Evolutionary conservation across 345 rosid genomes (phyloP), one percentile per base, ranked within the genome.

Genomic region (Syzygium aqueum): DNA sequence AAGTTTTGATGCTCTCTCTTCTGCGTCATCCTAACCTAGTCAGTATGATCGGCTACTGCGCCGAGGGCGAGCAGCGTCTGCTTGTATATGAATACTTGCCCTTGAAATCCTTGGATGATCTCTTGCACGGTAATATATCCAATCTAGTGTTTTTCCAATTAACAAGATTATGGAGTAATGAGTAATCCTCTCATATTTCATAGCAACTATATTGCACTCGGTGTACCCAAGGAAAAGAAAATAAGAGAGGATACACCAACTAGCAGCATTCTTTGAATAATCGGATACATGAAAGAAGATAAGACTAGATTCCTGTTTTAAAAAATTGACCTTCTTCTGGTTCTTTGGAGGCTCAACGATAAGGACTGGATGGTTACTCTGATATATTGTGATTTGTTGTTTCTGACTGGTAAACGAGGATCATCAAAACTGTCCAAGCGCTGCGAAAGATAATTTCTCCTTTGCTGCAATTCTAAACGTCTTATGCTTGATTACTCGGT

Each of bases 1-100:
- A 97, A 91, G 96, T 96, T 87, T 94, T 96, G 77, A 97, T 96
- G 98, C 98, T 97, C 73, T 94, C 97, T 51, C 92, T 91, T 86
- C 30, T 94, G 90, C 92, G 91, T 78, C 98, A 97, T 80, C 93
- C 92, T 77, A 94, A 96, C 90, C 96, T 97, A 25, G 95, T 97
- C 86, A 93, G 50, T 40, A 52, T 97, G 91, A 89, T 94, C 16
- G 99, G 98, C 25, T 97, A 92, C 88, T 95, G 96, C 23, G 95
- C 95, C 30, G 96, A 96, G 63, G 97, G 93, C 19, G 93, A 92
- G 25, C 99, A 95, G 83, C 95, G 98, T 37, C 93, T 95, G 86
- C 93, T 97, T 33, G 96, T 97, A 50, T 94, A 95, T 23, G 95
- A 95, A 28, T 94, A 93, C 85, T 91, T 96, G 98, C 90, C 94